Evolutionary conservation across 1,139 yeast species (phyloP), one percentile per base, ranked within the genome.

Genomic region (Pichia sp.): DNA sequence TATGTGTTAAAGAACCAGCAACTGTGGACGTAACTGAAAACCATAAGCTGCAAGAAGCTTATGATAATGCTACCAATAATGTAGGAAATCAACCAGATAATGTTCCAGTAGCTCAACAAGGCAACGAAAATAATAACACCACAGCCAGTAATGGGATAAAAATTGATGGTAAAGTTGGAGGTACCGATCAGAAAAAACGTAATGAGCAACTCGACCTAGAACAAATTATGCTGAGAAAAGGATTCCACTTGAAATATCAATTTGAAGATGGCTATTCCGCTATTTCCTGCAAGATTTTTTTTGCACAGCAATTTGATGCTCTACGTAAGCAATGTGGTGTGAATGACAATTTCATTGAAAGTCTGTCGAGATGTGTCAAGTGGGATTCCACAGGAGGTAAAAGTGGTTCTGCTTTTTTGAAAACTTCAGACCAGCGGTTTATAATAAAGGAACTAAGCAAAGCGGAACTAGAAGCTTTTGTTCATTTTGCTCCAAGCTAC

Each of bases 381-480:
- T 95, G 98, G 98, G 93, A 93, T 64, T 87, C 96, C 0, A 81
- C 86, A 48, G 99, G 99, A 42, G 99, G 99, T 46, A 93, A 93
- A 68, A 88, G 96, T 68, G 98, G 98, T 0, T 88, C 96, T 2
- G 90, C 91, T 20, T 95, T 95, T 70, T 75, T 95, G 70, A 95
- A 93, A 67, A 95, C 99, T 0, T 66, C 89, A 51, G 99, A 95
- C 71, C 90, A 92, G 66, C 74, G 98, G 57, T 83, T 92, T 61
- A 89, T 95, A 53, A 84, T 95, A 47, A 95, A 95, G 68, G 97
- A 93, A 66, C 75, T 95, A 55, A 85, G 96, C 4, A 89, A 87
- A 63, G 78, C 87, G 1, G 99, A 95, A 71, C 75, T 93, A 55
- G 99, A 93, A 62, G 91, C 97, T 24, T 93, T 95, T 74, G 88